Conservation (phyloP, 495 filamentous ascomycete species). For the Lophium mytilinum region DNA sequence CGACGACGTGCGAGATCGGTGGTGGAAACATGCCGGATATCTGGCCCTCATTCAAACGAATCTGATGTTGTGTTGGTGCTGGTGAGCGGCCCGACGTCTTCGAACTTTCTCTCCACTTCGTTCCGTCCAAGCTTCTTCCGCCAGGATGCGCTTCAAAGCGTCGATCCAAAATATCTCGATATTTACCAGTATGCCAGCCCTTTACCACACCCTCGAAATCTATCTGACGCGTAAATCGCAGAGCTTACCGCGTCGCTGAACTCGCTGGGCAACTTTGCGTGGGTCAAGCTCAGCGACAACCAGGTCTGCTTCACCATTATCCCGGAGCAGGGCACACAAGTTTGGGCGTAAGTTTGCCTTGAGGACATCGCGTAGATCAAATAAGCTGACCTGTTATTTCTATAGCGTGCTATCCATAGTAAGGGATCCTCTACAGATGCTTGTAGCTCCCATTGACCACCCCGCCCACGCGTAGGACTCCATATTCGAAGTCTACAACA, state of each 20-base stretch:
- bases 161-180: slow-evolving; percentile 66
- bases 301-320: slow-evolving; percentile 90
- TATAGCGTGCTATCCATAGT: slow-evolving; percentile 35
- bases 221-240: slow-evolving; percentile 28
- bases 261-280: slow-evolving; percentile 84
- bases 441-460: neutral
- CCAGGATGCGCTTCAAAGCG: slow-evolving; percentile 37
- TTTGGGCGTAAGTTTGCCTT: slow-evolving; percentile 73
- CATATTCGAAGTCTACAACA: slow-evolving; percentile 81
- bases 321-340: slow-evolving; percentile 85
- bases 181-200: slow-evolving; percentile 61
- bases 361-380: neutral
- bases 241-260: slow-evolving; percentile 79
- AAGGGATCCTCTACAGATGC: slow-evolving; percentile 12
- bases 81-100: too few relatives aligned
- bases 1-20: too few relatives aligned
- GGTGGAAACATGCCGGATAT: too few relatives aligned
- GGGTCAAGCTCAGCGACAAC: slow-evolving; percentile 82
- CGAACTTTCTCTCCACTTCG: too few relatives aligned
- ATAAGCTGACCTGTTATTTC: neutral
- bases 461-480: slow-evolving; percentile 47
- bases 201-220: neutral
- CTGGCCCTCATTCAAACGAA: too few relatives aligned
- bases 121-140: neutral
- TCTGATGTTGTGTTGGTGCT: too few relatives aligned